These are phyloP conservation scores for Linum trigynum DNA, from an alignment of 345 rosid species.

Conservation along the genomic window DNA sequence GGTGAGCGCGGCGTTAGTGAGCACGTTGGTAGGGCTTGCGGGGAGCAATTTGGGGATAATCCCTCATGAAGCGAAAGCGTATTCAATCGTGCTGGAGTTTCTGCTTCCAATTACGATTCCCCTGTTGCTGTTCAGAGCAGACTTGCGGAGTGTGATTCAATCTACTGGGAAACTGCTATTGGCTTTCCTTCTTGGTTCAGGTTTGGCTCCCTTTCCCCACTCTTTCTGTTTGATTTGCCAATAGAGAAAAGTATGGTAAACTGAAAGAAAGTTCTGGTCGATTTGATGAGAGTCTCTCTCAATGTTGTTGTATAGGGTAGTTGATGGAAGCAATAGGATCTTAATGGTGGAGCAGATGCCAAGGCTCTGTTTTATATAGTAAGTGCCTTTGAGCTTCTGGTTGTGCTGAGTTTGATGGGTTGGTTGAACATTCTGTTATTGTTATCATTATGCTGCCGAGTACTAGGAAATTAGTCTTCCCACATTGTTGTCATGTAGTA, in stretches of 20 bases:
- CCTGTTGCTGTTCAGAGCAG: constrained; percentile 68
- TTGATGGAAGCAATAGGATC: constrained; percentile 12
- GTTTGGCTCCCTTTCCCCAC: constrained; percentile 16
- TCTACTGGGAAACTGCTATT: constrained; percentile 61
- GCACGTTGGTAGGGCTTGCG: constrained; percentile 72
- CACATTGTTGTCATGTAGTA: neutral
- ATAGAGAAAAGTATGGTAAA: neutral
- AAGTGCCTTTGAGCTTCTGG: neutral
- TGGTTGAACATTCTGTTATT: no score
- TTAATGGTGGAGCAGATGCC: constrained; percentile 1
- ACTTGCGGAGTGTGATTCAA: constrained; percentile 45
- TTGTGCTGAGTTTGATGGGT: neutral
- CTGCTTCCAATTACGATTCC: constrained; percentile 69
- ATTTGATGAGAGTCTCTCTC: neutral
- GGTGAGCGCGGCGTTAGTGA: constrained; percentile 66
- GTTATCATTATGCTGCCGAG: neutral
- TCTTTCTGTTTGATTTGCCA: no score
- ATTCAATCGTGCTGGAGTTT: constrained; percentile 47
- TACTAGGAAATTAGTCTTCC: neutral
- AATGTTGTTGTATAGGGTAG: constrained; percentile 3
- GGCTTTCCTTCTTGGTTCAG: constrained; percentile 74
- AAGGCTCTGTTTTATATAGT: neutral
- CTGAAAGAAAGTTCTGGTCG: neutral
- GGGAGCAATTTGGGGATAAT: constrained; percentile 67
- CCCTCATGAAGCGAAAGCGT: constrained; percentile 54